A percentile compares a stretch with the other conserved stretches of the same genome.
Evolutionary conservation across 148 eudicot species (phyloP).

Genomic region (Agrostemma githago): DNA sequence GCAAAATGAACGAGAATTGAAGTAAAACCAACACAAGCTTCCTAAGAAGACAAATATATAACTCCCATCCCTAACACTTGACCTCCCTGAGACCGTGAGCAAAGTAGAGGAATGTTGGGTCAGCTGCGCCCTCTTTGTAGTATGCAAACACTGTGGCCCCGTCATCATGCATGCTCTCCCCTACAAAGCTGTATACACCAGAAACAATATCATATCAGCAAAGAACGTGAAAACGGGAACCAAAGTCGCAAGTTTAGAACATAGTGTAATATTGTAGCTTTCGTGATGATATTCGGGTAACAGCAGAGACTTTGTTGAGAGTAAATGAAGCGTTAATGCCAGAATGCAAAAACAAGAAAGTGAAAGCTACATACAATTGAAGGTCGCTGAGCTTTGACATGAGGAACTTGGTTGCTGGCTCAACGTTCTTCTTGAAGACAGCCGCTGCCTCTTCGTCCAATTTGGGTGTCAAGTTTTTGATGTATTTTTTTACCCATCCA

Average conservation of each 20-base stretch:
- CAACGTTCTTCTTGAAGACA: constrained; percentile 37
- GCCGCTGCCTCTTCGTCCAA: constrained; percentile 30
- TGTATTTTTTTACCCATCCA: constrained; percentile 42
- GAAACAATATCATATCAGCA: not conserved
- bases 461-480: constrained; percentile 38
- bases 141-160: constrained; percentile 40
- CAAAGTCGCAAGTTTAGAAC: too few species aligned
- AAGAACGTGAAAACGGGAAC: too few species aligned
- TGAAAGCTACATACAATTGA: constrained; percentile 35
- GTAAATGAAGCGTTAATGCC: not conserved
- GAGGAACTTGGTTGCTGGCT: constrained; percentile 42
- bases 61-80: constrained; percentile 28
- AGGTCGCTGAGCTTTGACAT: constrained; percentile 47
- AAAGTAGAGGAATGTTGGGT: constrained; percentile 54
- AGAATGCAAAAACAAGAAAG: not conserved
- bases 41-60: not conserved
- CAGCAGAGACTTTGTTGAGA: too few species aligned
- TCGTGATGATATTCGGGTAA: too few species aligned
- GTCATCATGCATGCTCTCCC: constrained; percentile 52
- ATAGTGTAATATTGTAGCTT: too few species aligned
- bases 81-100: constrained; percentile 47
- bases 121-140: constrained; percentile 50
- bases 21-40: not conserved
- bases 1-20: constrained; percentile 5
- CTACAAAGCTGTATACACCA: constrained; percentile 36